Evolutionary conservation across 1,139 yeast genomes (phyloP).

Genomic region (Diutina rugosa): DNA sequence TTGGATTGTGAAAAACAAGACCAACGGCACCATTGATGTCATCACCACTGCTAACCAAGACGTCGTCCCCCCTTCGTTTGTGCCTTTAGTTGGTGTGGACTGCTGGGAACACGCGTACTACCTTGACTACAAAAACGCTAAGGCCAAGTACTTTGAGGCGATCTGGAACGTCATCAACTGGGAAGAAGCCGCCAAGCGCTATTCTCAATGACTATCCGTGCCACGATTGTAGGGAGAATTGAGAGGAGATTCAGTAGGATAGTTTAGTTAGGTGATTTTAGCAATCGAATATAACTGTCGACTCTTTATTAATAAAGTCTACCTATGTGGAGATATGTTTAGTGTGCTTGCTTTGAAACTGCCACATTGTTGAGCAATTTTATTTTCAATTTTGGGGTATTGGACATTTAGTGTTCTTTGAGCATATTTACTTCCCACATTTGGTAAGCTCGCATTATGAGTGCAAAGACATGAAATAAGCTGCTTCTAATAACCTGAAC

Average conservation of each 20-base stretch:
- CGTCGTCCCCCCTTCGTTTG: slow-evolving; percentile 60
- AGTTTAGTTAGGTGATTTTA: not conserved
- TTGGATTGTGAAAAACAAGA: slow-evolving; percentile 78
- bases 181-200: slow-evolving; percentile 58
- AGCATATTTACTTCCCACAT: not conserved
- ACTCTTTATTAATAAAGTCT: not conserved
- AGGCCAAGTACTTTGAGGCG: slow-evolving; percentile 90
- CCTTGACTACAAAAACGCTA: slow-evolving; percentile 89
- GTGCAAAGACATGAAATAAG: too few species aligned
- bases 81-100: slow-evolving; percentile 85
- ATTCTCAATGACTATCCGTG: not conserved
- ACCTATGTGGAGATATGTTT: too few species aligned
- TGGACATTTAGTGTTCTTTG: not conserved
- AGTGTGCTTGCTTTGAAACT: too few species aligned
- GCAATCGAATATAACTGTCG: not conserved
- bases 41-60: slow-evolving; percentile 88
- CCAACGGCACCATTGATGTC: slow-evolving; percentile 60
- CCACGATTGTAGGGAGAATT: not conserved
- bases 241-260: too few species aligned
- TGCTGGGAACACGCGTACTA: slow-evolving; percentile 99
- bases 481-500: too few species aligned
- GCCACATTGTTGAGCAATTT: not conserved
- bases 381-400: not conserved
- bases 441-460: not conserved
- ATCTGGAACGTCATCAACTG: slow-evolving; percentile 96